Evolutionary conservation across 2,329 filamentous ascomycete genomes (phyloP).

Genomic region (Xylariomycetidae sp.): DNA sequence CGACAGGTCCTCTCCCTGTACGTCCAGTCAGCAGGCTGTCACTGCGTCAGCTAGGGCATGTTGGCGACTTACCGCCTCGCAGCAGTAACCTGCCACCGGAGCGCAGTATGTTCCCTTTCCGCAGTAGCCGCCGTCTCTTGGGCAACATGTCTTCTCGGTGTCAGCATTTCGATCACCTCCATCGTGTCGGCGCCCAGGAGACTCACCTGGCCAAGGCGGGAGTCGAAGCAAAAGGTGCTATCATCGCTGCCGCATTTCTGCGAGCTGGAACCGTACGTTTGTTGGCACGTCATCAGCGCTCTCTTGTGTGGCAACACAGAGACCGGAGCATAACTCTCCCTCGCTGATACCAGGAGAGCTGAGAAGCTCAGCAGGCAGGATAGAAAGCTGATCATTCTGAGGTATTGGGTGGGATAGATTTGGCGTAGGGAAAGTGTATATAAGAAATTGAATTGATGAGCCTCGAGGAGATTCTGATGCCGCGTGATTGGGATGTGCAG

Average conservation of each 20-base stretch:
- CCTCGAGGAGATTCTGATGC: no score
- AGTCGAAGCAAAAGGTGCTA: conserved; percentile 30
- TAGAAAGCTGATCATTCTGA: conserved; percentile 11
- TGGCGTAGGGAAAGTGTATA: no score
- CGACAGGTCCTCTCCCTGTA: conserved; percentile 28
- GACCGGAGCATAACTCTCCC: conserved; percentile 16
- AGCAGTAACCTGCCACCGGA: conserved; percentile 32
- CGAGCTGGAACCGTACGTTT: conserved; percentile 28
- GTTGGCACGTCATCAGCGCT: conserved; percentile 24
- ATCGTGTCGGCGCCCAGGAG: not conserved
- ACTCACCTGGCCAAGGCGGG: conserved; percentile 28
- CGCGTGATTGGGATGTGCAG: no score
- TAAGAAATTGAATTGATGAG: no score
- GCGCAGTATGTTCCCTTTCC: conserved; percentile 30
- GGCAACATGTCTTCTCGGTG: conserved; percentile 28
- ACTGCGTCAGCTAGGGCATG: not conserved
- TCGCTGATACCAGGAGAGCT: conserved; percentile 11
- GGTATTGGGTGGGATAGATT: no score
- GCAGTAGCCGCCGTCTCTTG: conserved; percentile 29
- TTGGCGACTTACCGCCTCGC: conserved; percentile 26
- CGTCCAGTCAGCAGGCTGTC: conserved; percentile 9
- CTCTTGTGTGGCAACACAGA: conserved; percentile 10
- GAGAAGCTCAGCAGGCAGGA: conserved; percentile 13
- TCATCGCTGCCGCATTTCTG: conserved; percentile 24
- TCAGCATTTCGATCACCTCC: conserved; percentile 5